Base-by-base conservation (phyloP, 345 rosid species). In the Lumnitzera littorea region DNA sequence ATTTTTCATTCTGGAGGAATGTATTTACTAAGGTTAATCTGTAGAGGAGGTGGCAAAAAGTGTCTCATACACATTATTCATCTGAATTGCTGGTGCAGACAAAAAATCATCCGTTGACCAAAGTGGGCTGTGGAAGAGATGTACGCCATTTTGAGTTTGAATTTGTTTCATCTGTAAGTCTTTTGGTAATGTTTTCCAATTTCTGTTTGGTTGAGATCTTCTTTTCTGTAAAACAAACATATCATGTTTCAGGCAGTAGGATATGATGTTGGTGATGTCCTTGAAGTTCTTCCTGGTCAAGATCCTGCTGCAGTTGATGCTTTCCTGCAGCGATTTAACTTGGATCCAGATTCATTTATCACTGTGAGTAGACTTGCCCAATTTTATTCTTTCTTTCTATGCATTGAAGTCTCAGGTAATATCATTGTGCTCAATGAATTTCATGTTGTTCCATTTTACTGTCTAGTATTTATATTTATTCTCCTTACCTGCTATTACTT, bases 61-160 rank as follows among this genome's bases (percentile, higher is more conserved):
- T 57, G 13, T 24, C 60, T 16, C 47, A 1, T 46, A 43, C 53
- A 25, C 51, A 46, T 53, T 36, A 36, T 52, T 49, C 46, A 43
- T 56, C 51, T 29, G 36, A 13, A 49, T 60, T 67, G 46, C 59
- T 59, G 55, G 23, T 77, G 63, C 49, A 87, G 99, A 72, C 76
- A 36, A 82, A 74, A 66, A 94, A 84, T 65, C 72, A 75, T 58
- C 74, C 68, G 25, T 74, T 90, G 85, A 77, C 91, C 58, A 83
- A 72, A 60, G 69, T 51, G 59, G 85, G 74, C 57, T 64, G 77
- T 58, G 85, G 82, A 65, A 94, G 84, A 75, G 97, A 87, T 76
- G 97, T 94, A 61, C 90, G 79, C 48, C 97, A 87, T 76, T 86
- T 94, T 46, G 99, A 90, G 71, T 88, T 94, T 72, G 91, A 94